Evolutionary conservation across 2,329 filamentous ascomycete genomes (phyloP), one percentile per base, ranked within the genome.

Genomic region (Nemania abortiva): DNA sequence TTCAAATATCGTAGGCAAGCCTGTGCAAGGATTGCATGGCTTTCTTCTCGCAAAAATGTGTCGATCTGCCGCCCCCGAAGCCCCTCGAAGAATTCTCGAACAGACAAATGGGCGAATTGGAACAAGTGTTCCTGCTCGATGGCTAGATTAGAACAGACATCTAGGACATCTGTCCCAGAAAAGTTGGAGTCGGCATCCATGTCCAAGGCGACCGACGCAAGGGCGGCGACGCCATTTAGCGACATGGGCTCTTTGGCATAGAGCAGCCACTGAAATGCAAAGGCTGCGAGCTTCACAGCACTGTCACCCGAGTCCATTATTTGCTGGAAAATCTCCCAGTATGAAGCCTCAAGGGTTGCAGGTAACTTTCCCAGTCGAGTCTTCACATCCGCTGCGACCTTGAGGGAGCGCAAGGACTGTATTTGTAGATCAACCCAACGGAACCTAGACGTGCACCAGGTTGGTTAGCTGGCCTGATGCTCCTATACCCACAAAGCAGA

Each of bases 341-440:
- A 62, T 10, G 50, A 54, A n/a, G 20, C 59, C 59, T 62, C 59
- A 6, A 62, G 59, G 1, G 50, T 54, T 15, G 20, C 7, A 54
- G 59, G 59, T 4, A 62, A 34, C 27, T 10, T 11, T 10, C 59
- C 59, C 24, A 62, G 9, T 50, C 59, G 59, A 54, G 18, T 29
- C 27, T 20, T 62, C 22, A 62, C 50, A 24, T 62, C 59, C 24
- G 49, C 59, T 6, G 59, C 34, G n/a, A 62, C 15, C 22, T 62
- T 62, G 18, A 62, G 59, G 24, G 50, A 22, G 9, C 59, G 59
- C 22, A 62, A 45, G 34, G 59, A 54, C 18, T 62, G 47, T 10
- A 62, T 62, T 11, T 62, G 59, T 34, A 62, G 24, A 54, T 54
- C 59, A 31, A 54, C 59, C 59, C 59, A 62, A 27, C 59, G 49